Base-by-base conservation (phyloP, 352 stramenopile species). In the Globisporangium abappressorium region DNA sequence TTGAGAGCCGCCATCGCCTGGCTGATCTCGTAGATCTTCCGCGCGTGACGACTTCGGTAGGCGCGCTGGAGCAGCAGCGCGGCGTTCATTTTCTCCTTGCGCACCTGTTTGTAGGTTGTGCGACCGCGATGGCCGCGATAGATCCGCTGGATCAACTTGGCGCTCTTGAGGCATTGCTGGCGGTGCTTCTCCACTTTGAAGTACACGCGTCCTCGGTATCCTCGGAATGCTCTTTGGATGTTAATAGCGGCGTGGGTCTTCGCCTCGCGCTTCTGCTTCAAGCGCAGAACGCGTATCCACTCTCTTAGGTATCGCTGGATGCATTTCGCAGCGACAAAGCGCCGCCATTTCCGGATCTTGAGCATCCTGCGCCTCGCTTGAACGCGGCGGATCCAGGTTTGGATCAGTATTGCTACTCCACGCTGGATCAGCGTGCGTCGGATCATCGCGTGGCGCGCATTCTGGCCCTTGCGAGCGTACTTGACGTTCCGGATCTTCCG, bases 401-500 rank as follows among this genome's bases (percentile, higher is more conserved):
- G 85, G 26, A 93, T 69, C 8, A 70, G 72, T 5, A 87, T 54
- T 2, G 67, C 77, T 2, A 80, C 82, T 0, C 85, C 85, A 28
- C 69, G 68, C 11, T 66, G 71, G 33, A 91, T 68, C 51, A 93
- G 79, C 7, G 72, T 64, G 18, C 75, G 72, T 8, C 81, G 81
- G n/a, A 86, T 62, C 58, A 87, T 75, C 15, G 77, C 74, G 64
- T 91, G 75, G 0, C 67, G 66, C 0, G 82, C 80, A 46, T 89
- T 85, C 70, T 91, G 82, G 0, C 80, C 80, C 55, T 80, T 82
- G 41, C 68, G 74, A 12, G 78, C 78, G 47, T 69, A 78, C 43
- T 78, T 84, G 28, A 74, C 80, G n/a, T 73, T 76, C 24, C 77
- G 78, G 51, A 93, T 87, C 72, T 92, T 92, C 26, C 83, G 79